Evolutionary conservation across 768 basidiomycete species (phyloP), one percentile per base, ranked within the genome.

Genomic region (Panaeolus papilionaceus): DNA sequence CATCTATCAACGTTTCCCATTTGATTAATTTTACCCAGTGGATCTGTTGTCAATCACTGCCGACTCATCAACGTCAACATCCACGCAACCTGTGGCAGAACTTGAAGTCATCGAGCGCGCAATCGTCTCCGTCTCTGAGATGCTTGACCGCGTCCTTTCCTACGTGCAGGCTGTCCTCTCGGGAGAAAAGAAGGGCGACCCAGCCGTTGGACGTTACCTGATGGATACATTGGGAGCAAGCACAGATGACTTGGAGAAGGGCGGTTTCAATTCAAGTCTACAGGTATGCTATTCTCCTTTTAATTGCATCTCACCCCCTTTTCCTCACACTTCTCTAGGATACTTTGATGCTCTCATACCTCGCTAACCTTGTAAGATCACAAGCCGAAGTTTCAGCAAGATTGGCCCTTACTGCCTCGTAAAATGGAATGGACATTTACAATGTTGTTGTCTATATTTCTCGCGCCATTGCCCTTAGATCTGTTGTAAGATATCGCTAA

Each of bases 311-410:
- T 38, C 40, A 26, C 64, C 63, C 33, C 33, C 26, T 18, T 23
- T 16, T 37, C 8, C n/a, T 66, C 45, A 61, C 28, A 45, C 18
- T 10, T 70, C 68, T 51, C 40, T 80, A 95, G 89, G 96, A 98
- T 75, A 94, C 91, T 28, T 83, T 99, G 70, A 97, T 97, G 92
- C 88, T 99, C 66, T 92, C 94, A 65, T 99, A 98, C 80, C 84
- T 99, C 72, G 93, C 94, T 28, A 97, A 95, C 77, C 86, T 99
- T 72, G 92, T 98, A 67, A 89, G 95, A 72, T 90, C 94, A 66
- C 96, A 99, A 81, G 92, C 94, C 62, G 96, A 98, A 79, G 89
- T 98, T 40, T 94, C 95, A 2, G 88, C 93, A 38, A 88, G 96
- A 73, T 81, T 98, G 77, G 92, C 93, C 62, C 85, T 98, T 69